phyloP scores from a whole-genome alignment of 148 eudicot species.

The Camellia sinensis region DNA sequence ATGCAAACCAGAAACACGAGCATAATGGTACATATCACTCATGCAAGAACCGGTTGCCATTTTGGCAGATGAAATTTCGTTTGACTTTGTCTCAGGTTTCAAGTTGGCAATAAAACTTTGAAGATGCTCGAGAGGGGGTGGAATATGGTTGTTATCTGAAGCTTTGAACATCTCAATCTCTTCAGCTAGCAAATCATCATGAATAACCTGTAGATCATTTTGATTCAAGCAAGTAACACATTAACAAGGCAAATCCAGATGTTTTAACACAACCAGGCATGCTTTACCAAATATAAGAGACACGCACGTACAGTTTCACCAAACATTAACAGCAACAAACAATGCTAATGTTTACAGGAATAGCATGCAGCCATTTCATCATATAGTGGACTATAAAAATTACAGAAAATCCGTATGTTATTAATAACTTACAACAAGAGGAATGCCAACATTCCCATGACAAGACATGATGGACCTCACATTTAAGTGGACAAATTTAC shows the following conservation, averaged over 20 bases:
- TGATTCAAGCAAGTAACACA: background rate
- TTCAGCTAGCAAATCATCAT: conserved; percentile 65
- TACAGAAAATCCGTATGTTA: background rate
- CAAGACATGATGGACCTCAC: background rate
- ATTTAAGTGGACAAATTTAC: no score
- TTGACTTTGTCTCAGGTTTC: conserved; percentile 29
- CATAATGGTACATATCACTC: conserved; percentile 86
- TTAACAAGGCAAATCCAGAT: background rate
- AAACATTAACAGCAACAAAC: background rate
- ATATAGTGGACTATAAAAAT: background rate
- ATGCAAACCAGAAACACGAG: conserved; percentile 90
- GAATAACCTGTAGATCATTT: conserved; percentile 52
- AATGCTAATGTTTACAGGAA: background rate
- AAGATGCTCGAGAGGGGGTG: conserved; percentile 64
- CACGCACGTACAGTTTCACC: no score
- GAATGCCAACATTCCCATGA: background rate
- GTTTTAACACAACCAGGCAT: background rate
- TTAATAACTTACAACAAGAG: background rate
- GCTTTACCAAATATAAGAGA: background rate
- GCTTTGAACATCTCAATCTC: conserved; percentile 55
- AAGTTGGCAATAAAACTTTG: conserved; percentile 35
- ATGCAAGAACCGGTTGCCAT: conserved; percentile 52
- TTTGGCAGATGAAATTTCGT: conserved; percentile 36
- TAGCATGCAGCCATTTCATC: background rate
- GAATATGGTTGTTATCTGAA: conserved; percentile 46